Evolutionary conservation across 805 yeast species (phyloP), one percentile per base, ranked within the genome.

Genomic region (Suhomyces sp.): DNA sequence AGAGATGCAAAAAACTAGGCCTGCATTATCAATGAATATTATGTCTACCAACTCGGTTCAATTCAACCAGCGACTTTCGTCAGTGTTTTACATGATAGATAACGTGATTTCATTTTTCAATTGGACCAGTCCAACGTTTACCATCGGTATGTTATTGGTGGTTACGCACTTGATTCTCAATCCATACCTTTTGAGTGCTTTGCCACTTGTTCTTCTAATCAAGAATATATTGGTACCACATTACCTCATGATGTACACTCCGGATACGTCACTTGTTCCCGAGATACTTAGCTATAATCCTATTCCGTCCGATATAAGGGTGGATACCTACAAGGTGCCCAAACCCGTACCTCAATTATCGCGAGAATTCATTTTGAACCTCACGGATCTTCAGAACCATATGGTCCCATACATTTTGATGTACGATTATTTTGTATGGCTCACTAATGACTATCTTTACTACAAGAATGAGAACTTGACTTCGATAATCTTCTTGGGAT

Each of bases 321-420:
- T 83, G 25, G 48, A 63, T 27, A 63, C 65, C 9, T 68, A 76
- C 17, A 71, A 63, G 21, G 50, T 72, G 3, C 85, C 88, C 3
- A 76, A 75, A 41, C 93, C 95, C 0, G 84, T 81, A 6, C 83
- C 90, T 4, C 88, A 87, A 55, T 68, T 84, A 32, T 80, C 90
- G 20, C 68, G 84, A 36, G 95, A 88, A 53, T 88, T 87, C 52
- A 58, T 82, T 14, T 53, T 87, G 38, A 88, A 88, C 53, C 65
- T 85, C 48, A 85, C 95, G 1, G 96, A 88, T 62, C 65, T 87
- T 39, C 96, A 88, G 52, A 88, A 88, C 53, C 82, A 79, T 50
- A 81, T 84, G 86, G 52, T 80, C 19, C 50, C 79, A 10, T 86
- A 81, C 54, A 79, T 83, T 7, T 55, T 63, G 9, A 59, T 68